Conservation (phyloP, 495 filamentous ascomycete genomes). For the Tuber aestivum region DNA sequence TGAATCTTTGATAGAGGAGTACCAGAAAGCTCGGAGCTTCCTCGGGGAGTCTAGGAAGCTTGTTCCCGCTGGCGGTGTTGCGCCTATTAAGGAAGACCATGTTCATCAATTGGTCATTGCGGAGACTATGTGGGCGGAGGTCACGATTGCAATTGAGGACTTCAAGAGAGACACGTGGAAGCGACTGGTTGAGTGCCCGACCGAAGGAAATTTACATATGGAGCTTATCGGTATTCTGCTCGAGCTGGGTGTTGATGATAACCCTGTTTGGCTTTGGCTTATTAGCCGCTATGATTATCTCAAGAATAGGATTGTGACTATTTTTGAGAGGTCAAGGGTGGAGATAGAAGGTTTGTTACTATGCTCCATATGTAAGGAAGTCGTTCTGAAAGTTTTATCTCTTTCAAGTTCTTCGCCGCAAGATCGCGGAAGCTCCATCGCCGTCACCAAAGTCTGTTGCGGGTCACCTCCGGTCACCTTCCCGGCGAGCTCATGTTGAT, state of each 20-base stretch:
- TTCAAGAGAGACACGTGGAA: constrained; percentile 90
- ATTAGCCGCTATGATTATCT: constrained; percentile 80
- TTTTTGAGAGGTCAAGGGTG: constrained; percentile 73
- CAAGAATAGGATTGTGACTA: constrained; percentile 70
- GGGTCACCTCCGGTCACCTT: constrained; percentile 64
- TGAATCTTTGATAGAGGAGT: constrained; percentile 78
- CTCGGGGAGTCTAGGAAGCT: constrained; percentile 65
- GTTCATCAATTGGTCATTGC: constrained; percentile 79
- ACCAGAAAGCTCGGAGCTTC: constrained; percentile 66
- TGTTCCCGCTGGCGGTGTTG: constrained; percentile 51
- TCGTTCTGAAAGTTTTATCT: constrained; percentile 5
- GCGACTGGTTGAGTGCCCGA: constrained; percentile 55
- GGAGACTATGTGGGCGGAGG: constrained; percentile 90
- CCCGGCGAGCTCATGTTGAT: constrained; percentile 55
- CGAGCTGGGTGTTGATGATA: constrained; percentile 88
- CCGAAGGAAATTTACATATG: constrained; percentile 39
- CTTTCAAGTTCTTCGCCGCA: constrained; percentile 61
- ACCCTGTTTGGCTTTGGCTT: constrained; percentile 93
- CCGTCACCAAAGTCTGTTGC: constrained; percentile 63
- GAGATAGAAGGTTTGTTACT: constrained; percentile 63
- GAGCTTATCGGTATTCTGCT: constrained; percentile 58
- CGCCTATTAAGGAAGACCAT: constrained; percentile 61
- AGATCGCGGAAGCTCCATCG: constrained; percentile 65
- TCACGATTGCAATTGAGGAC: constrained; percentile 69
- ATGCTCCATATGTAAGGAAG: not conserved